These are phyloP conservation scores for Pseudomicrostroma phylloplanum DNA, from an alignment of 1,284 basidiomycete species.

Conservation along the genomic window DNA sequence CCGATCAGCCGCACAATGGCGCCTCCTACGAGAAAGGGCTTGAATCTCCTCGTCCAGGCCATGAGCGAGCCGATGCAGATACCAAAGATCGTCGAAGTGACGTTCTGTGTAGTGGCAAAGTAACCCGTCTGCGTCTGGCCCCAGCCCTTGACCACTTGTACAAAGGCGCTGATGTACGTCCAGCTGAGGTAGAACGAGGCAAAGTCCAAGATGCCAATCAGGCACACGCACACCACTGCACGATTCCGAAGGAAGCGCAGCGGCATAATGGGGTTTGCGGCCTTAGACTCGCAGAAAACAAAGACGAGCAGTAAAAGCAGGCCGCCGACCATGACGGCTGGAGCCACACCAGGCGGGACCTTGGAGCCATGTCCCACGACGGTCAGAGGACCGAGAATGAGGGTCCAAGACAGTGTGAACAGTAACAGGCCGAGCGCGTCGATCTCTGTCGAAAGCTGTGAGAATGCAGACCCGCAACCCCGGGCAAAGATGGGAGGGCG, in stretches of 20 bases:
- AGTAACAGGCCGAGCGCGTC: slow-evolving; percentile 66
- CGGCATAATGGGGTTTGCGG: slow-evolving; percentile 54
- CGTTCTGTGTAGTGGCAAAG: slow-evolving; percentile 53
- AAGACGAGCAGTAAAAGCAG: slow-evolving; percentile 52
- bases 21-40: slow-evolving; percentile 63
- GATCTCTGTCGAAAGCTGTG: slow-evolving; percentile 54
- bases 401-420: slow-evolving; percentile 57
- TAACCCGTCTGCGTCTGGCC: slow-evolving; percentile 45
- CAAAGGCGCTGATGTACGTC: slow-evolving; percentile 46
- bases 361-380: slow-evolving; percentile 52
- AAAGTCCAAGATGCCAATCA: slow-evolving; percentile 51
- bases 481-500: slow-evolving; percentile 5
- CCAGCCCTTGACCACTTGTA: slow-evolving; percentile 48
- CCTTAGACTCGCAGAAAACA: slow-evolving; percentile 53
- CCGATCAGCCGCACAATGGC: slow-evolving; percentile 66
- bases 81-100: slow-evolving; percentile 63
- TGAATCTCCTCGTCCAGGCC: slow-evolving; percentile 59
- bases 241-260: slow-evolving; percentile 45
- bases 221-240: slow-evolving; percentile 47
- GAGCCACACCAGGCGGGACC: slow-evolving; percentile 13
- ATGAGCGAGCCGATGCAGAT: slow-evolving; percentile 61
- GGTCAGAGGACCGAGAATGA: slow-evolving; percentile 66
- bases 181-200: slow-evolving; percentile 52
- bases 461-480: slow-evolving; percentile 4
- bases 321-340: slow-evolving; percentile 20